phyloP scores from a whole-genome alignment of 371 early-diverging fungal species.

The Mortierella polycephala region DNA sequence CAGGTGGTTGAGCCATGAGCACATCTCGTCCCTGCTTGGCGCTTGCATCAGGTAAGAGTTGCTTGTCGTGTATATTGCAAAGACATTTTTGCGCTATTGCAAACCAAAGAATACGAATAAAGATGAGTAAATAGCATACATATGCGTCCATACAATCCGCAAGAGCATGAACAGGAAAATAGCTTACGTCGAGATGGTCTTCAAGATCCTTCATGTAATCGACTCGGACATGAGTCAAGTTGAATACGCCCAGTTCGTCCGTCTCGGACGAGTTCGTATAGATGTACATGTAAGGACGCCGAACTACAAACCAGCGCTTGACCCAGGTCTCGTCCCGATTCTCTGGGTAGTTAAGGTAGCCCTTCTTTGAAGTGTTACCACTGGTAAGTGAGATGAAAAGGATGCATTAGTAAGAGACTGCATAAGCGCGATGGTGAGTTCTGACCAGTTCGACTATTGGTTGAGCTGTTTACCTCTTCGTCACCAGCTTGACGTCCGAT shows the following conservation, averaged over 20 bases:
- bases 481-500: slow-evolving; percentile 68
- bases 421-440: neutral
- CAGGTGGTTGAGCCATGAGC: slow-evolving; percentile 73
- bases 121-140: neutral
- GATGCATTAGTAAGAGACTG: no score
- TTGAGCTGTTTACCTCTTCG: slow-evolving; percentile 46
- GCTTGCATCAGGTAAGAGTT: slow-evolving; percentile 85
- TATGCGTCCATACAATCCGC: neutral
- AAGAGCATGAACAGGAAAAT: neutral
- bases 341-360: slow-evolving; percentile 72
- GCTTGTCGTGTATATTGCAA: slow-evolving; percentile 85
- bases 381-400: slow-evolving; percentile 24
- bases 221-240: slow-evolving; percentile 78
- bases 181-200: slow-evolving; percentile 70
- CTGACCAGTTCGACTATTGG: neutral
- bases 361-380: slow-evolving; percentile 70
- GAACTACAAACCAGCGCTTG: slow-evolving; percentile 86
- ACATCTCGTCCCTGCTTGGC: slow-evolving; percentile 72
- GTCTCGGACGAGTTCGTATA: slow-evolving; percentile 71
- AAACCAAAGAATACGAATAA: slow-evolving; percentile 4
- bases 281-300: slow-evolving; percentile 86
- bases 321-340: slow-evolving; percentile 77
- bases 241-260: slow-evolving; percentile 79
- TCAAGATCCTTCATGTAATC: slow-evolving; percentile 75
- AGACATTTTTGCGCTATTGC: slow-evolving; percentile 70